These are phyloP conservation scores for Boletellus sp. DNA, from an alignment of 768 basidiomycete genomes.

Conservation along the genomic window DNA sequence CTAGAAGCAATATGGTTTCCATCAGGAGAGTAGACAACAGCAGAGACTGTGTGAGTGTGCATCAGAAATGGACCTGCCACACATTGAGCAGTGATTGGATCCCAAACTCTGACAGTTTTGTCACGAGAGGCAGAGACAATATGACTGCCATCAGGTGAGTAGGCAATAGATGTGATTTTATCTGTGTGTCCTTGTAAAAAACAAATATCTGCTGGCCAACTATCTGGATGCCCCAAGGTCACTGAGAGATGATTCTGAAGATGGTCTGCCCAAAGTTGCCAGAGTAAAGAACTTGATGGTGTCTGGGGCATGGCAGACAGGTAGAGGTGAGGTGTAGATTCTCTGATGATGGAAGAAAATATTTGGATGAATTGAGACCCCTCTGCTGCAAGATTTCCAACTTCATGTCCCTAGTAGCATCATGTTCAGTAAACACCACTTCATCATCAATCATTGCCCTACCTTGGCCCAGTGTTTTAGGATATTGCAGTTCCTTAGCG, in stretches of 20 bases:
- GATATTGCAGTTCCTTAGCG: conserved; percentile 8
- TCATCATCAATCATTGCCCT: neutral
- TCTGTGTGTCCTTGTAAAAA: conserved; percentile 14
- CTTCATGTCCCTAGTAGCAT: conserved; percentile 9
- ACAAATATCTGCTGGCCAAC: conserved; percentile 19
- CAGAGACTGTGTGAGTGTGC: too few species aligned
- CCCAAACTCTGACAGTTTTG: neutral
- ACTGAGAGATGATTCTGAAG: conserved; percentile 13
- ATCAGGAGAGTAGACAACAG: too few species aligned
- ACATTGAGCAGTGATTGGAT: neutral
- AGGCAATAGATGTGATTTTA: conserved; percentile 11
- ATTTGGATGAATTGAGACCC: conserved; percentile 27
- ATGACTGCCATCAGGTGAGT: conserved; percentile 21
- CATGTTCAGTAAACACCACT: neutral
- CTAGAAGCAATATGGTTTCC: too few species aligned
- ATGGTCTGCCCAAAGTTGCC: conserved; percentile 20
- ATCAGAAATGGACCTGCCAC: conserved; percentile 1
- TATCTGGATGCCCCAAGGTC: conserved; percentile 1
- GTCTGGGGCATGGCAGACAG: conserved; percentile 37
- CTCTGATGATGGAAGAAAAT: conserved; percentile 29
- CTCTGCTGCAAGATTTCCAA: conserved; percentile 21
- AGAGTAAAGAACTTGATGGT: conserved; percentile 26
- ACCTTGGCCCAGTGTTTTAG: conserved; percentile 21
- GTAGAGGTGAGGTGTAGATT: conserved; percentile 37
- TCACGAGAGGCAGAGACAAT: conserved; percentile 27